Evolutionary conservation across 2,329 filamentous ascomycete species (phyloP), one percentile per base, ranked within the genome.

Genomic region (Alternaria solani): DNA sequence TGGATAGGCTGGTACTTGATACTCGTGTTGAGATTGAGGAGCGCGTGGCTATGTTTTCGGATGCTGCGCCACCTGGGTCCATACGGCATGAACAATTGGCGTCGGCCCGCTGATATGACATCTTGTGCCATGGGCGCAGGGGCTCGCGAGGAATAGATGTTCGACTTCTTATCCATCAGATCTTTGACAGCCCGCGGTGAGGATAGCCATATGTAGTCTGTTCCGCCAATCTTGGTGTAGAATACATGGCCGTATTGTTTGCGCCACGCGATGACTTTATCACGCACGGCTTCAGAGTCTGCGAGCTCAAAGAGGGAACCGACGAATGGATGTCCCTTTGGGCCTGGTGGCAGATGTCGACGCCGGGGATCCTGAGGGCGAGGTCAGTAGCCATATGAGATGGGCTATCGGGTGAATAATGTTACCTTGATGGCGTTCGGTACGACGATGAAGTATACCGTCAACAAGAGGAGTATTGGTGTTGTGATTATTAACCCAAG

Each of bases 141-240:
- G 7, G 71, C 58, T 16, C 82, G 79, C 1, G 85, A 85, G 1
- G 82, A 81, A 66, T 86, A 86, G 46, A 84, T 79, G n/a, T 79
- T 79, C 0, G 82, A 82, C 41, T 82, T 81, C 65, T 84, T 85
- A 61, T 86, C 84, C 56, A 87, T 82, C n/a, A 87, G 75, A 20
- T 86, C 85, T 39, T 82, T 83, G 0, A 85, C 84, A 1, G 80
- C 76, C 75, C 81, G 82, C 0, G 83, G 81, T 36, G 84, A 82
- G 57, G 73, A 78, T 7, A 81, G 70, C 77, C 77, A 81, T 41
- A 81, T 71, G 55, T 75, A 81, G 62, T 80, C 78, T 32, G 76
- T 72, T 26, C 75, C 78, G 14, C 79, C 79, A 9, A 81, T 74
- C 58, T 79, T 79, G 16, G 78, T 79, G 59, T 80, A 76, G 44